Conservation (phyloP, 1,284 basidiomycete genomes). For the Cryptococcus sp. region DNA sequence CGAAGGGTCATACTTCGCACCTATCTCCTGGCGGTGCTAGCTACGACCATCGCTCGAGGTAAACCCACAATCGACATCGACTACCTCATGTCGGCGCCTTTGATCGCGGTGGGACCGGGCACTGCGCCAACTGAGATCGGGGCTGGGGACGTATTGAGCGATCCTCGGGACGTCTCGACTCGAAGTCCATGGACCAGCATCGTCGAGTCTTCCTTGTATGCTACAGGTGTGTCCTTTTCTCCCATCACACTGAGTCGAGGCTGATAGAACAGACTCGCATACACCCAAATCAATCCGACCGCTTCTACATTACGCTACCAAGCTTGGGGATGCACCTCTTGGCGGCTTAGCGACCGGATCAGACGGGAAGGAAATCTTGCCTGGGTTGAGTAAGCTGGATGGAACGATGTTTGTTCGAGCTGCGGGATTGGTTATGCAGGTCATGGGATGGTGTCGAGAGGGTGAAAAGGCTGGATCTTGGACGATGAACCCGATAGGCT, state of each 20-base stretch:
- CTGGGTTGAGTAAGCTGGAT: slow-evolving; percentile 53
- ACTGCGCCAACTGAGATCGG: slow-evolving; percentile 8
- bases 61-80: slow-evolving; percentile 56
- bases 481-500: slow-evolving; percentile 61
- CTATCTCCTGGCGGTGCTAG: slow-evolving; percentile 51
- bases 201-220: slow-evolving; percentile 53
- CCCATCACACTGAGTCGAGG: background rate
- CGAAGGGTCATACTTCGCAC: slow-evolving; percentile 53
- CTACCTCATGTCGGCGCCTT: slow-evolving; percentile 56
- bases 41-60: slow-evolving; percentile 53
- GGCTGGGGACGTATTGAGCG: slow-evolving; percentile 12
- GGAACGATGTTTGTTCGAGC: slow-evolving; percentile 60
- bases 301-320: slow-evolving; percentile 53
- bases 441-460: slow-evolving; percentile 58
- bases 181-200: slow-evolving; percentile 60
- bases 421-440: slow-evolving; percentile 59
- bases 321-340: slow-evolving; percentile 51
- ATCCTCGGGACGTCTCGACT: slow-evolving; percentile 28
- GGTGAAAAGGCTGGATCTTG: slow-evolving; percentile 50
- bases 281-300: slow-evolving; percentile 58
- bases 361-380: slow-evolving; percentile 39
- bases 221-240: slow-evolving; percentile 36
- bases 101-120: slow-evolving; percentile 48
- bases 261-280: slow-evolving; percentile 52
- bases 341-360: slow-evolving; percentile 51